These are phyloP conservation scores for Xylaria sp. DNA, from an alignment of 2,329 filamentous ascomycete genomes.

Conservation along the genomic window DNA sequence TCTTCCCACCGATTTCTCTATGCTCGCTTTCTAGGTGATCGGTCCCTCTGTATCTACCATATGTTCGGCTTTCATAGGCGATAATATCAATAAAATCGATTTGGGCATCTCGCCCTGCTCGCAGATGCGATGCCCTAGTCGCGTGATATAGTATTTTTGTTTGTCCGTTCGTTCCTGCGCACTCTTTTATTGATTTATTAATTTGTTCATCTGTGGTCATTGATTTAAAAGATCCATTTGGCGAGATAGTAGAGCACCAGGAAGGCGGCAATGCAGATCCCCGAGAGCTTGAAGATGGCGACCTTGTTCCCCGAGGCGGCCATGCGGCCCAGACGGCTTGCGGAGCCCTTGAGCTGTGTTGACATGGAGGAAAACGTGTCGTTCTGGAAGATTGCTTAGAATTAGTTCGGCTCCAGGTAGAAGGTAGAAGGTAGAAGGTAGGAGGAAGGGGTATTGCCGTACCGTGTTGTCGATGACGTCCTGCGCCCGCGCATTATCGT, in stretches of 20 bases:
- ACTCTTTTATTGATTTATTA: background rate
- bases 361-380: conserved; percentile 93
- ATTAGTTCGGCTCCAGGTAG: too few species aligned
- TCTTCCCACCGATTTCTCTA: too few species aligned
- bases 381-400: conserved; percentile 61
- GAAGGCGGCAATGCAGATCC: conserved; percentile 79
- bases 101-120: too few species aligned
- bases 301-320: conserved; percentile 90
- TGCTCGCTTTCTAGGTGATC: background rate
- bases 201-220: background rate
- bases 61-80: too few species aligned
- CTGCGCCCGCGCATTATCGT: conserved; percentile 92
- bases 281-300: conserved; percentile 88
- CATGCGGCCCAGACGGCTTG: conserved; percentile 86
- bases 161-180: too few species aligned
- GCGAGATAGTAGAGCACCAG: conserved; percentile 80
- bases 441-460: conserved; percentile 49
- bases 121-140: too few species aligned
- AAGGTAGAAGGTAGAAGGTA: background rate
- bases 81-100: too few species aligned
- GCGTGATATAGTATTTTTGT: too few species aligned
- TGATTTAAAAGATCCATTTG: conserved; percentile 68
- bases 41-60: background rate
- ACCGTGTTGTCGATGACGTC: conserved; percentile 89
- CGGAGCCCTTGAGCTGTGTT: conserved; percentile 84